Conservation (phyloP, 2,329 filamentous ascomycete genomes). For the Calonectria pteridis region DNA sequence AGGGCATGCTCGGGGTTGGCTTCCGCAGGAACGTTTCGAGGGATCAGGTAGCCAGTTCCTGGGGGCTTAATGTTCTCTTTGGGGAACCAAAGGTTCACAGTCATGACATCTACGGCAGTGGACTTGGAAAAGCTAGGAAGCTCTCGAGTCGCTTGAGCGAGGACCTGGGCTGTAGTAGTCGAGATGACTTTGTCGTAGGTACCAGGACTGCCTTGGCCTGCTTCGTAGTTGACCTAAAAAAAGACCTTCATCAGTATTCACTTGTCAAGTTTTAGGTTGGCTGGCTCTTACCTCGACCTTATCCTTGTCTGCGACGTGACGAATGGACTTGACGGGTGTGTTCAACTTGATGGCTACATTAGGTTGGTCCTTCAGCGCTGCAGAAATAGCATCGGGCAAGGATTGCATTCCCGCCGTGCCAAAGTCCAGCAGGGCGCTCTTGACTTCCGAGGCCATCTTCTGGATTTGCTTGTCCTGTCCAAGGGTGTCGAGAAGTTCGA, state of each 20-base stretch:
- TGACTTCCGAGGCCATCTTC: slow-evolving; percentile 47
- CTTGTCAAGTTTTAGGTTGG: not conserved
- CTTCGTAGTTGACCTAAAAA: slow-evolving; percentile 33
- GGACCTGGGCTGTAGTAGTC: slow-evolving; percentile 67
- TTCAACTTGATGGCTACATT: slow-evolving; percentile 72
- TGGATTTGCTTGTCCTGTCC: slow-evolving; percentile 46
- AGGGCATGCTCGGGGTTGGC: slow-evolving; percentile 87
- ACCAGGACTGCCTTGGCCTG: slow-evolving; percentile 12
- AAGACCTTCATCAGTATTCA: not conserved
- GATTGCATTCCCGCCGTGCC: slow-evolving; percentile 71
- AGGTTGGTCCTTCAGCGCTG: slow-evolving; percentile 60
- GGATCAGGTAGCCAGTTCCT: slow-evolving; percentile 94
- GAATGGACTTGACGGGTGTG: slow-evolving; percentile 62
- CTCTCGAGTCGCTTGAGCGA: slow-evolving; percentile 53
- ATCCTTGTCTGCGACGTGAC: slow-evolving; percentile 51
- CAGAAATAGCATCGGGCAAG: slow-evolving; percentile 67
- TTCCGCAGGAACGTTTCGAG: slow-evolving; percentile 75
- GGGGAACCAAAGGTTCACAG: slow-evolving; percentile 89
- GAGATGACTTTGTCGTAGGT: slow-evolving; percentile 72
- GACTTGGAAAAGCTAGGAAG: slow-evolving; percentile 66
- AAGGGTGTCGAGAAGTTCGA: slow-evolving; percentile 44
- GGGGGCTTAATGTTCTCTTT: slow-evolving; percentile 71
- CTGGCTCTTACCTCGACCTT: slow-evolving; percentile 56
- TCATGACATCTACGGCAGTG: slow-evolving; percentile 85
- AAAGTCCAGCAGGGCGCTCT: slow-evolving; percentile 51